These are phyloP conservation scores for Macrophomina phaseolina DNA, from an alignment of 2,329 filamentous ascomycete genomes.

Conservation along the genomic window DNA sequence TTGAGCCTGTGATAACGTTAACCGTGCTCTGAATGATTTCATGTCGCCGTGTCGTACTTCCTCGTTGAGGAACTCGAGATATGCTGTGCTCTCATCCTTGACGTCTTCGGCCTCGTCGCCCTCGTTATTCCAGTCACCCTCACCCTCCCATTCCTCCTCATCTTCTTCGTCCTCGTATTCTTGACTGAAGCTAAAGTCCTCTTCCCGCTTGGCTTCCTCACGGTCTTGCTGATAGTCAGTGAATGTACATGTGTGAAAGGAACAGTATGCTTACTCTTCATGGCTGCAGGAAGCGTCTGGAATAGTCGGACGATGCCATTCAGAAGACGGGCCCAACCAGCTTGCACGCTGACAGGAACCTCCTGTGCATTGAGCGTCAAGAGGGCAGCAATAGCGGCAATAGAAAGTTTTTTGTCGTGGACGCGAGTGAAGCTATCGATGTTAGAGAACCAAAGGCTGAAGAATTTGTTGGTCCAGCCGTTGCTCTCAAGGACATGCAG, in stretches of 20 bases:
- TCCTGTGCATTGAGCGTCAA: constrained; percentile 79
- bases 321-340: constrained; percentile 91
- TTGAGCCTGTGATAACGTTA: constrained; percentile 65
- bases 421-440: constrained; percentile 93
- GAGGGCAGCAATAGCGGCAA: constrained; percentile 87
- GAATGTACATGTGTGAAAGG: background rate
- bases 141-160: constrained; percentile 80
- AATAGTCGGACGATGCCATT: constrained; percentile 90
- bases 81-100: constrained; percentile 90
- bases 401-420: constrained; percentile 98
- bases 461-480: constrained; percentile 98
- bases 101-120: constrained; percentile 70
- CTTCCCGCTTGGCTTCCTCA: constrained; percentile 83
- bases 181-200: constrained; percentile 79
- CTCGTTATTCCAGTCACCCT: constrained; percentile 71
- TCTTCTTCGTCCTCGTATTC: constrained; percentile 76
- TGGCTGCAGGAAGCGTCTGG: constrained; percentile 83
- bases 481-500: constrained; percentile 88
- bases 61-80: constrained; percentile 93
- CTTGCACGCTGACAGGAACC: constrained; percentile 89
- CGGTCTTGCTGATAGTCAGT: constrained; percentile 63
- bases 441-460: constrained; percentile 96
- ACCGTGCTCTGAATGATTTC: background rate
- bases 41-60: constrained; percentile 64
- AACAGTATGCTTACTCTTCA: constrained; percentile 70